These are phyloP conservation scores for Cladobotryum mycophilum DNA, from an alignment of 2,329 filamentous ascomycete species.

Conservation along the genomic window DNA sequence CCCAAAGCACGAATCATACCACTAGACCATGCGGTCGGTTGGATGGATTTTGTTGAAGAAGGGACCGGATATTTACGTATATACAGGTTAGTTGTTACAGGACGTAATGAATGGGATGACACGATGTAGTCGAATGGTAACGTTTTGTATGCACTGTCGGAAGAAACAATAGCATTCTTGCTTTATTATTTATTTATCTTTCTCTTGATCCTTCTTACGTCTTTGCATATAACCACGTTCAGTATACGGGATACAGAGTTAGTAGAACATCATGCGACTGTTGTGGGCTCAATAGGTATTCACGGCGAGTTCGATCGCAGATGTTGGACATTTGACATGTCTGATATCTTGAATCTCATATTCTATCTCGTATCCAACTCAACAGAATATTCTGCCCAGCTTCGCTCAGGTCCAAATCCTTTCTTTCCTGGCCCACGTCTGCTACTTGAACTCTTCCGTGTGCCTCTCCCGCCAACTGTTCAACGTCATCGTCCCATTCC, in stretches of 20 bases:
- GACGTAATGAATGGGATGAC: too few relatives aligned
- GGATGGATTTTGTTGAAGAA: too few relatives aligned
- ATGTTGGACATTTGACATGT: background rate
- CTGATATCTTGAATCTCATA: background rate
- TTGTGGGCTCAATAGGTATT: background rate
- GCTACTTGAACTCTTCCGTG: conserved; percentile 32
- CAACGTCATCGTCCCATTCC: conserved; percentile 35
- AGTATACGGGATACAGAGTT: too few relatives aligned
- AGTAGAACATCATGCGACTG: too few relatives aligned
- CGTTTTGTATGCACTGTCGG: too few relatives aligned
- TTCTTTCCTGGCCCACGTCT: conserved; percentile 29
- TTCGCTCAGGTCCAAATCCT: conserved; percentile 20
- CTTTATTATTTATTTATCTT: too few relatives aligned
- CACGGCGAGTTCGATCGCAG: background rate
- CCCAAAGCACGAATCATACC: conserved; percentile 15
- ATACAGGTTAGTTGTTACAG: too few relatives aligned
- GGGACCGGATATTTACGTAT: too few relatives aligned
- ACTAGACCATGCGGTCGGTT: conserved; percentile 13
- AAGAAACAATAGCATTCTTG: too few relatives aligned
- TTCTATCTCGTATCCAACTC: conserved; percentile 23
- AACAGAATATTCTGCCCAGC: conserved; percentile 21
- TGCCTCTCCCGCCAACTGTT: conserved; percentile 28
- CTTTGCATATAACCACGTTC: too few relatives aligned
- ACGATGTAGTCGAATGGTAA: too few relatives aligned
- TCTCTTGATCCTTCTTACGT: too few relatives aligned